Evolutionary conservation across 805 yeast species (phyloP), one percentile per base, ranked within the genome.

Genomic region (Kuraishia hungarica): DNA sequence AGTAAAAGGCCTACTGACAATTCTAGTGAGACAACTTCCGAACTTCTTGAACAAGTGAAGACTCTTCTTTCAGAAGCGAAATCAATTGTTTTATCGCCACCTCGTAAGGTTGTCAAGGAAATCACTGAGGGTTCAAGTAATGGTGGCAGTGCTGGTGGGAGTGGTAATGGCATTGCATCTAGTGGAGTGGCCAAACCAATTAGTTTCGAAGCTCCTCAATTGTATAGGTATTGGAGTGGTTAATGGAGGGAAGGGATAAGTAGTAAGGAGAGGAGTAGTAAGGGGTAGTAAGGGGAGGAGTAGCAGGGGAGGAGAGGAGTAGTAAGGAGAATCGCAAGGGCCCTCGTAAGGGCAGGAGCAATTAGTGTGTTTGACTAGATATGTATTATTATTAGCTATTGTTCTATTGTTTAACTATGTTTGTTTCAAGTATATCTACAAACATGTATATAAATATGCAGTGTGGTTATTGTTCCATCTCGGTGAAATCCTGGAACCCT

Each of bases 191-290:
- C 77, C 47, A 77, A 78, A 60, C 88, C 89, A 2, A 74, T 82
- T 23, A 81, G 87, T 56, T 72, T 78, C 51, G 85, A 81, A 56
- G 74, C 83, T 24, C 87, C 88, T 7, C 84, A 81, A 62, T 68
- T 79, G 51, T 84, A 83, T 62, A 79, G 86, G 60, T 83, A 81
- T 63, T 84, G 88, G 88, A 78, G 84, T 50, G 87, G 86, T 51
- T 80, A 61, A n/a, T n/a, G n/a, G n/a, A n/a, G n/a, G n/a, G n/a
- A n/a, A n/a, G n/a, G n/a, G n/a, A n/a, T n/a, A n/a, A n/a, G n/a
- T n/a, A n/a, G n/a, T n/a, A n/a, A n/a, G n/a, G n/a, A n/a, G n/a
- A n/a, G n/a, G n/a, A n/a, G n/a, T n/a, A n/a, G n/a, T n/a, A n/a
- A n/a, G n/a, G n/a, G n/a, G n/a, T n/a, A n/a, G n/a, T n/a, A n/a